A percentile compares a stretch with the other conserved stretches of the same genome.
These are phyloP conservation scores for Hypocreales sp. DNA, from an alignment of 2,329 filamentous ascomycete genomes.

Conservation along the genomic window DNA sequence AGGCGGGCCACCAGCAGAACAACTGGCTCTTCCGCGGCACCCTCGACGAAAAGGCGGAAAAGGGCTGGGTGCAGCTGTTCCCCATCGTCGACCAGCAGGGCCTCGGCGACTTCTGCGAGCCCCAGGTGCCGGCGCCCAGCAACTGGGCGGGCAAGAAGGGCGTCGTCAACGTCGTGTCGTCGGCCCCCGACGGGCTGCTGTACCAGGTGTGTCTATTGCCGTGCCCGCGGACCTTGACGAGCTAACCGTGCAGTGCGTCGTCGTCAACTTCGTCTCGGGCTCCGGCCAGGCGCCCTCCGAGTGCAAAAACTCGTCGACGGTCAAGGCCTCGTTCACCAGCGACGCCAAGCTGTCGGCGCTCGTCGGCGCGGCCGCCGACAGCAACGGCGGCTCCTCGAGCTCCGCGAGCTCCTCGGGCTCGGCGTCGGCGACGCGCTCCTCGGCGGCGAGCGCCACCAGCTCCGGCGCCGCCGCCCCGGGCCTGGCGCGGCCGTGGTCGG, in stretches of 20 bases:
- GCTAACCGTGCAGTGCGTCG: conserved; percentile 28
- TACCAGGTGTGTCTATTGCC: conserved; percentile 31
- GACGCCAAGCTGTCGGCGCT: conserved; percentile 19
- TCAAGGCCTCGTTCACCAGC: conserved; percentile 14
- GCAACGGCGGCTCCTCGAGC: conserved; percentile 8
- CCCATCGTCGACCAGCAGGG: conserved; percentile 38
- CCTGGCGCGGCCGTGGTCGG: no score
- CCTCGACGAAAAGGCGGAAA: conserved; percentile 26
- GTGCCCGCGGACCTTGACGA: conserved; percentile 2
- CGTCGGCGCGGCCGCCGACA: conserved; percentile 8
- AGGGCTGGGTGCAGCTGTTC: conserved; percentile 39
- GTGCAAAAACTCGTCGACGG: conserved; percentile 20
- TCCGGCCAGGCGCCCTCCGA: conserved; percentile 12
- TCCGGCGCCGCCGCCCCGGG: neutral
- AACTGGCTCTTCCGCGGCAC: conserved; percentile 45
- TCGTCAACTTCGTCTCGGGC: conserved; percentile 38
- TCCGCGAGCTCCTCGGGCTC: neutral
- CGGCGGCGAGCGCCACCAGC: neutral
- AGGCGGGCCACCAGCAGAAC: conserved; percentile 32
- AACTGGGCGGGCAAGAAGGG: conserved; percentile 39
- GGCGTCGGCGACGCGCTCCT: neutral
- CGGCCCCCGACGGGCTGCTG: conserved; percentile 38
- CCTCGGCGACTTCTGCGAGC: conserved; percentile 37
- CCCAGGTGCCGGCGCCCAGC: conserved; percentile 28
- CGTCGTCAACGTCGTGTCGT: conserved; percentile 33